Base-by-base conservation (phyloP, 2,329 filamentous ascomycete genomes). In the Aspergillus sp. region DNA sequence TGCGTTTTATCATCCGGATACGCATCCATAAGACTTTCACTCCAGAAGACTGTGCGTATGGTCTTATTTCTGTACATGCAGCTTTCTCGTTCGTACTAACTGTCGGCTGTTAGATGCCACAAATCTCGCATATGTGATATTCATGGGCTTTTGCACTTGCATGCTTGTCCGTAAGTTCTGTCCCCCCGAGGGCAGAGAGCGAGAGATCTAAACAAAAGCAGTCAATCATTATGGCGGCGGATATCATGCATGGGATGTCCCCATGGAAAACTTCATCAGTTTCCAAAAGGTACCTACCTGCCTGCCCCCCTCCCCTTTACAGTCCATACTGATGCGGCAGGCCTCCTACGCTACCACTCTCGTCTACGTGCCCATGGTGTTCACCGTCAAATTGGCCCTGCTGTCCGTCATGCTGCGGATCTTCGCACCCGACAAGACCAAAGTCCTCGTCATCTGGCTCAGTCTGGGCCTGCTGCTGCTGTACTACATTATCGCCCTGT, bases 321-420 rank as follows among this genome's bases (percentile, higher is more conserved):
- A 39, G 12, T 39, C 35, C 10, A 39, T 6, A 39, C 35, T 39
- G 19, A 39, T n/a, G 12, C 10, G 35, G 10, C 35, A 39, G 60
- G 52, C 54, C 5, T 52, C 54, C 19, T 64, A 63, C 41, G 50
- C 52, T 6, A 54, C 53, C 12, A 58, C 58, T 26, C 42, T 64
- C n/a, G 30, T 62, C n/a, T 64, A 64, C 47, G 55, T 57, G 4
- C 60, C 59, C 10, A 58, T 56, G 47, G 56, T 55, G 7, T 54
- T 61, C 38, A 47, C 54, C 34, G 57, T 59, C 28, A 64, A 62
- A 43, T 32, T 56, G 7, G 52, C 58, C 8, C 53, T 64, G 6
- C 53, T 64, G n/a, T 42, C 55, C 7, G 51, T 62, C 33, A 47
- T 62, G 43, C 49, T 55, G 9, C 52, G 59, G 27, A 47, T 64